These are phyloP conservation scores for Colletotrichum orbiculare DNA, from an alignment of 2,329 filamentous ascomycete species.

Conservation along the genomic window DNA sequence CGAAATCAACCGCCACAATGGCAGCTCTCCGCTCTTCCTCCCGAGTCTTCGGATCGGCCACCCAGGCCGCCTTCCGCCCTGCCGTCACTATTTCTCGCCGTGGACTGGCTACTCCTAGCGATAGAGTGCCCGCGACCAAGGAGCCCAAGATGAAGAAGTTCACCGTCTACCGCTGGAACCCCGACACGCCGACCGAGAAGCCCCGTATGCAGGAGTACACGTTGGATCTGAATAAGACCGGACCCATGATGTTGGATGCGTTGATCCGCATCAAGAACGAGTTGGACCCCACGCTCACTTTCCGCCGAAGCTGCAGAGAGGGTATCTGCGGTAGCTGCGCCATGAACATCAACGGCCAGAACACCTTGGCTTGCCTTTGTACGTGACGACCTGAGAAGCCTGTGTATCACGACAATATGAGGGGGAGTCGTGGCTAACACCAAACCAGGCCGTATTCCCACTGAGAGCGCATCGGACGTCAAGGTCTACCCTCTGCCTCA, in stretches of 20 bases:
- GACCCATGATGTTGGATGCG: conserved; percentile 97
- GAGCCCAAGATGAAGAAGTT: conserved; percentile 88
- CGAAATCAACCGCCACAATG: conserved; percentile 54
- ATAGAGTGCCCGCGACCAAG: conserved; percentile 67
- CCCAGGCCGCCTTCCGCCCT: conserved; percentile 50
- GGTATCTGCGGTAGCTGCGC: conserved; percentile 98
- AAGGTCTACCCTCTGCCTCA: conserved; percentile 98
- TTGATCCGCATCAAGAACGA: conserved; percentile 99
- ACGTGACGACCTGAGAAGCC: conserved; percentile 55
- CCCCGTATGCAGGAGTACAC: conserved; percentile 95
- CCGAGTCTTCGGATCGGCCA: conserved; percentile 61
- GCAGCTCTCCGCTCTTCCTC: conserved; percentile 71
- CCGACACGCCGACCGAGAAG: conserved; percentile 91
- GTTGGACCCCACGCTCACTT: conserved; percentile 94
- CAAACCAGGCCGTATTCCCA: conserved; percentile 85
- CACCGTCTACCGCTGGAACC: conserved; percentile 99
- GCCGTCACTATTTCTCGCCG: conserved; percentile 55
- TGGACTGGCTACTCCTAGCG: conserved; percentile 66
- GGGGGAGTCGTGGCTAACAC: conserved; percentile 42
- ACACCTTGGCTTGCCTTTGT: conserved; percentile 98
- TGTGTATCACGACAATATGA: neutral
- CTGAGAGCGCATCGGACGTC: conserved; percentile 81
- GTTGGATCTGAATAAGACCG: conserved; percentile 97
- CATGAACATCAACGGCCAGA: conserved; percentile 99
- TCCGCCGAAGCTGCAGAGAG: conserved; percentile 95